Conservation (phyloP, 2,329 filamentous ascomycete genomes). For the Chaetomium sp. region DNA sequence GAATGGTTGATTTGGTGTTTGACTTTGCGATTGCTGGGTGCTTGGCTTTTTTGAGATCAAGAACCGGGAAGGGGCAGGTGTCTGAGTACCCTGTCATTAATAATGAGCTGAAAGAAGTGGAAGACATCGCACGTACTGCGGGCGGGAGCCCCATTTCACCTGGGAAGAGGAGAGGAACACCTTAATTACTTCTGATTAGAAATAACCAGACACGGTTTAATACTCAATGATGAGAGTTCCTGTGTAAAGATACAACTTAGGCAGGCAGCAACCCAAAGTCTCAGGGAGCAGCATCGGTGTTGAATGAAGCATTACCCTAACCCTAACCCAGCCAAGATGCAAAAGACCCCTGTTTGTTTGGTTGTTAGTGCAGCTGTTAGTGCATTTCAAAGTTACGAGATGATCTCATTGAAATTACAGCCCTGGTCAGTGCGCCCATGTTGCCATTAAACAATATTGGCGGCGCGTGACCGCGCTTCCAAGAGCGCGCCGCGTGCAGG, state of each 20-base stretch:
- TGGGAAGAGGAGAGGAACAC: background rate
- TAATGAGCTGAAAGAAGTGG: background rate
- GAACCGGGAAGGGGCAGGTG: slow-evolving; percentile 37
- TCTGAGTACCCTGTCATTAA: slow-evolving; percentile 28
- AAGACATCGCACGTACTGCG: slow-evolving; percentile 18
- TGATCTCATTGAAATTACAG: slow-evolving; percentile 2
- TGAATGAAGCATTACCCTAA: background rate
- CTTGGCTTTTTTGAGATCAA: slow-evolving; percentile 33
- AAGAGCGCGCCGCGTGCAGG: slow-evolving; percentile 19
- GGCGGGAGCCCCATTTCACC: slow-evolving; percentile 24
- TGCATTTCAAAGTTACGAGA: slow-evolving; percentile 12
- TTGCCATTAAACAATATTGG: slow-evolving; percentile 19
- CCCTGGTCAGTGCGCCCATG: slow-evolving; percentile 16
- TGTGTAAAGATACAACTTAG: background rate
- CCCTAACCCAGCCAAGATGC: background rate
- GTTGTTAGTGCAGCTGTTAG: slow-evolving; percentile 14
- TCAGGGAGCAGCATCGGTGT: background rate
- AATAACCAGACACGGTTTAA: background rate
- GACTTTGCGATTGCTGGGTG: slow-evolving; percentile 26
- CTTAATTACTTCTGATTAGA: background rate
- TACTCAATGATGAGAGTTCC: background rate
- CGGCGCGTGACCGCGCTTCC: slow-evolving; percentile 18
- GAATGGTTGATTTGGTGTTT: slow-evolving; percentile 28
- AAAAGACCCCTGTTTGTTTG: background rate
- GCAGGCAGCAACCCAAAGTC: background rate